Conservation (phyloP, 495 filamentous ascomycete genomes). For the Rhypophila decipiens region DNA sequence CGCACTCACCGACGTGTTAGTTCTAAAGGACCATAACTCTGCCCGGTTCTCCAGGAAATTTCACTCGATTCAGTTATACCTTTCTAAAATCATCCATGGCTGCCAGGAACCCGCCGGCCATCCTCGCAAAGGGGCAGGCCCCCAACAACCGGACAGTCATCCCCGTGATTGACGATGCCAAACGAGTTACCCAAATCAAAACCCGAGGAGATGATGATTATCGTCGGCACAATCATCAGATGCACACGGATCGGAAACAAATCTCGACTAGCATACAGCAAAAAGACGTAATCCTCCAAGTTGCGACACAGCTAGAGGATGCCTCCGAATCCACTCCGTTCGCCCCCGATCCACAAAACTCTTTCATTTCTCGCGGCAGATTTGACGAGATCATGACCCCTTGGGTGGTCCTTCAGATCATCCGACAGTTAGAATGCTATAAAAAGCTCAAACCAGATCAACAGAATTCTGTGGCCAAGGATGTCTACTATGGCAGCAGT, state of each 20-base stretch:
- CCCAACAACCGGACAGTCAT: neutral
- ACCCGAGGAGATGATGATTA: conserved; percentile 2
- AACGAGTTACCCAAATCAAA: neutral
- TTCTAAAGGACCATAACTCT: neutral
- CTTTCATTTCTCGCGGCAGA: neutral
- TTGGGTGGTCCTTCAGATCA: neutral
- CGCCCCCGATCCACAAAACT: neutral
- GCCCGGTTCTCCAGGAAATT: neutral
- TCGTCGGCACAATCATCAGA: neutral
- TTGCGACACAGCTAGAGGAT: neutral
- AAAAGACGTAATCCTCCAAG: neutral
- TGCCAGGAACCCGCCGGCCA: neutral
- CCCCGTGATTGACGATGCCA: neutral
- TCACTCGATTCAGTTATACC: neutral
- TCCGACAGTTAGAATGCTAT: neutral
- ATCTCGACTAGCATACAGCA: neutral
- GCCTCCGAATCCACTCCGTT: neutral
- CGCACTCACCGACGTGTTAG: neutral
- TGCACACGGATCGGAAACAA: neutral
- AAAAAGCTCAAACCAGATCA: neutral
- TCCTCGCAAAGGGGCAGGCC: neutral
- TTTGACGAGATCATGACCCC: conserved; percentile 5
- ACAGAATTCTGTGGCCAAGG: neutral
- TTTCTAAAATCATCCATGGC: neutral
- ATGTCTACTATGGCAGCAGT: neutral